Evolutionary conservation across 2,329 filamentous ascomycete species (phyloP).

Genomic region (Mariannaea sp.): DNA sequence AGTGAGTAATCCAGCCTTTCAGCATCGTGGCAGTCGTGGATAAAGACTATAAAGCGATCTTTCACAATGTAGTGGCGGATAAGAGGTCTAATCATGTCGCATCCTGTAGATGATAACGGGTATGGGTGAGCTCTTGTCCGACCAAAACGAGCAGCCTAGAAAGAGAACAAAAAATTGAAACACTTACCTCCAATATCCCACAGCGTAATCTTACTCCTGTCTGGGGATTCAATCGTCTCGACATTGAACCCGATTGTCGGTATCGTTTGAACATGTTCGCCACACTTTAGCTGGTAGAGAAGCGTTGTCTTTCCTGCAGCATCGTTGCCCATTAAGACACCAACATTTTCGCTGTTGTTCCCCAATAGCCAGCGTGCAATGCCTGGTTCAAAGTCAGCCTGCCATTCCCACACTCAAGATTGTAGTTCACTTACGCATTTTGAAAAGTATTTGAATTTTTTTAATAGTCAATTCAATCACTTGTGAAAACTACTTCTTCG

Average conservation of each 20-base stretch:
- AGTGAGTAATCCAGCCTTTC: slow-evolving; percentile 35
- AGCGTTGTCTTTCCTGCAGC: slow-evolving; percentile 74
- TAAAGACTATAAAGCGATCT: slow-evolving; percentile 36
- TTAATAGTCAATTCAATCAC: background rate
- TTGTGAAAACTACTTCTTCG: too few species aligned
- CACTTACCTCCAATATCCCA: slow-evolving; percentile 40
- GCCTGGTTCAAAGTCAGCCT: slow-evolving; percentile 19
- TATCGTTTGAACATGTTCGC: slow-evolving; percentile 90
- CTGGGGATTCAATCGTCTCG: slow-evolving; percentile 64
- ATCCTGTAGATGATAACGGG: slow-evolving; percentile 22
- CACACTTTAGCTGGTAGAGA: slow-evolving; percentile 82
- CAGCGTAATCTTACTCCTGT: slow-evolving; percentile 30
- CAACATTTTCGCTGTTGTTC: slow-evolving; percentile 23
- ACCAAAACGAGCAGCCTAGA: too few species aligned
- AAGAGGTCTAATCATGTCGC: slow-evolving; percentile 37
- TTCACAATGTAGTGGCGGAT: slow-evolving; percentile 36
- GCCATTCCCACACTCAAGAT: fast-evolving
- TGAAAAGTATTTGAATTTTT: background rate
- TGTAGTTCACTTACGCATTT: slow-evolving; percentile 28
- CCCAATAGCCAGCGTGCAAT: slow-evolving; percentile 33
- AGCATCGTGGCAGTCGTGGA: slow-evolving; percentile 37
- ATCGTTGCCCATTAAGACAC: slow-evolving; percentile 34
- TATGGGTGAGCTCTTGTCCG: too few species aligned
- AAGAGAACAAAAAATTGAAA: background rate
- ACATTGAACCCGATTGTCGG: slow-evolving; percentile 96